Evolutionary conservation across 164 flowering plant species (phyloP).

Genomic region (Berberis vulgaris): DNA sequence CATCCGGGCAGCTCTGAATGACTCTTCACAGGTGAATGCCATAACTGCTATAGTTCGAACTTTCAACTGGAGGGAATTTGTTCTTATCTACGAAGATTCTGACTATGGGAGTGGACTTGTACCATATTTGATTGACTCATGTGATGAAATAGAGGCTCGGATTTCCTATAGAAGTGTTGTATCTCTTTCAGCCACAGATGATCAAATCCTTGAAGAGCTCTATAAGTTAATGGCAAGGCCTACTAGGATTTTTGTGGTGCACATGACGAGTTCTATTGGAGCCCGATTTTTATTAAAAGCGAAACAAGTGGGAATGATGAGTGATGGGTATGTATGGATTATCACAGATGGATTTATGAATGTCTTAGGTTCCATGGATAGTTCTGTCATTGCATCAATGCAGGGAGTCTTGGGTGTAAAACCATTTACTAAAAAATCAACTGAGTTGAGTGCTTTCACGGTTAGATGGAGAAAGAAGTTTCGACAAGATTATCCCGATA

Average conservation of each 20-base stretch:
- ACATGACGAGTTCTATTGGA: conserved; percentile 3
- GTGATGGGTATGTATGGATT: conserved; percentile 9
- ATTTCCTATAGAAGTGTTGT: conserved; percentile 3
- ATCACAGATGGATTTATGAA: conserved; percentile 6
- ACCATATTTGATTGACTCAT: neutral
- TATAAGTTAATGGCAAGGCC: conserved; percentile 4
- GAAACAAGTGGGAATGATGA: conserved; percentile 6
- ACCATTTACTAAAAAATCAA: conserved; percentile 1
- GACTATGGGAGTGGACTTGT: conserved; percentile 5
- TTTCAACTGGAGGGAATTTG: conserved; percentile 4
- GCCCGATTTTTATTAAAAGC: conserved; percentile 5
- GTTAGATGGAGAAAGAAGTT: conserved; percentile 3
- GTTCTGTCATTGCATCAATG: conserved; percentile 4
- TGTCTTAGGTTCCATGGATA: conserved; percentile 6
- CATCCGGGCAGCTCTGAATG: conserved; percentile 4
- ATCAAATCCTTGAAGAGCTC: conserved; percentile 2
- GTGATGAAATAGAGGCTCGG: conserved; percentile 3
- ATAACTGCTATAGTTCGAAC: conserved; percentile 3
- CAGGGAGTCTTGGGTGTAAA: conserved; percentile 11
- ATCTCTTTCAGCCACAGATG: conserved; percentile 1
- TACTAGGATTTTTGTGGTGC: conserved; percentile 6
- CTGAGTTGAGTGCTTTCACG: neutral
- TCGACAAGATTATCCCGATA: neutral
- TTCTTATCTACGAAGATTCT: conserved; percentile 4
- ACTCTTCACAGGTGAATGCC: conserved; percentile 11